Percentiles rank a stretch among this genome's conserved stretches.
These are phyloP conservation scores for Crepidotus sp. DNA, from an alignment of 1,284 basidiomycete species.

Conservation along the genomic window DNA sequence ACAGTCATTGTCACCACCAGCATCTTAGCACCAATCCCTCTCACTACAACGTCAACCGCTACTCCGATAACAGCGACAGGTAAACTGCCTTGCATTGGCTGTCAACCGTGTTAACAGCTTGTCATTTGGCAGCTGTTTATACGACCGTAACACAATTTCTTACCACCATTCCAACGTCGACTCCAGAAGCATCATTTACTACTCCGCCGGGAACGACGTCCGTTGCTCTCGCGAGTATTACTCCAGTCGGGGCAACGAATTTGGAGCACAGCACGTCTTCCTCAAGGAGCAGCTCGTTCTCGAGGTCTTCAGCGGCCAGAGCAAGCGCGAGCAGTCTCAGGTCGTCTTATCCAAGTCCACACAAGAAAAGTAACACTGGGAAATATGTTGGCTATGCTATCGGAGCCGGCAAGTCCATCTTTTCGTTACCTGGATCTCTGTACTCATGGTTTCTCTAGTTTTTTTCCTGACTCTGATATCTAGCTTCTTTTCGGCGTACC, in stretches of 20 bases:
- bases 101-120: conserved; percentile 2
- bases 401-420: conserved; percentile 13
- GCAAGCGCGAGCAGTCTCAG: conserved; percentile 5
- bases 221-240: neutral
- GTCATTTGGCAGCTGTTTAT: conserved; percentile 13
- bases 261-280: neutral
- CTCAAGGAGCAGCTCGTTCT: conserved; percentile 6
- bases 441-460: conserved; percentile 8
- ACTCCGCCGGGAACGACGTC: conserved; percentile 4
- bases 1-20: conserved; percentile 14
- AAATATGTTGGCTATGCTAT: conserved; percentile 18
- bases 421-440: neutral
- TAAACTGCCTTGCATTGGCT: neutral
- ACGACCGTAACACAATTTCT: conserved; percentile 15
- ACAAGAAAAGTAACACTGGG: conserved; percentile 13
- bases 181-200: neutral
- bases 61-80: conserved; percentile 3
- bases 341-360: conserved; percentile 4
- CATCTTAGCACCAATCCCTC: conserved; percentile 4
- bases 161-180: conserved; percentile 5
- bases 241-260: neutral
- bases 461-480: conserved; percentile 17
- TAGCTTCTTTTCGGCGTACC: conserved; percentile 19
- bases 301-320: conserved; percentile 7
- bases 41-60: neutral